Percentiles rank a stretch among this genome's conserved stretches.
Evolutionary conservation across 2,329 filamentous ascomycete species (phyloP).

Genomic region (Fusarium albidum): DNA sequence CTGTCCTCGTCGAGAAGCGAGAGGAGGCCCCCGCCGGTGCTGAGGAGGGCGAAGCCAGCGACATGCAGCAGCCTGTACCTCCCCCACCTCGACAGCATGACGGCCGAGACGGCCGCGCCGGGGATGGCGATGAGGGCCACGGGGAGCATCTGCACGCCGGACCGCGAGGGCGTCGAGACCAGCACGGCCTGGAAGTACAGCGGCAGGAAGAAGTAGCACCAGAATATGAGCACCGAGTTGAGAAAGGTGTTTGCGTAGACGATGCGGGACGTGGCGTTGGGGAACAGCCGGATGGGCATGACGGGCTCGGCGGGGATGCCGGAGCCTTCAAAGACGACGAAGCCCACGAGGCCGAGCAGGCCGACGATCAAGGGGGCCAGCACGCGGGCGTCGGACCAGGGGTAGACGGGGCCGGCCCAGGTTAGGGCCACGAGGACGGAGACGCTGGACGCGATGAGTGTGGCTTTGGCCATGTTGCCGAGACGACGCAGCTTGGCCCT

Average conservation of each 20-base stretch:
- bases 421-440: conserved; percentile 54
- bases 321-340: conserved; percentile 33
- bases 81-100: conserved; percentile 45
- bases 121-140: conserved; percentile 42
- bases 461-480: conserved; percentile 54
- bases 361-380: conserved; percentile 51
- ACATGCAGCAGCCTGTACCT: conserved; percentile 47
- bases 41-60: conserved; percentile 47
- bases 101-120: conserved; percentile 35
- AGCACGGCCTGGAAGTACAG: conserved; percentile 57
- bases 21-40: conserved; percentile 52
- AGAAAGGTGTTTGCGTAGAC: conserved; percentile 38
- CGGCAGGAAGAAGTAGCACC: conserved; percentile 52
- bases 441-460: conserved; percentile 51
- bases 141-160: conserved; percentile 47
- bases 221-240: conserved; percentile 41
- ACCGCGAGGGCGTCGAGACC: conserved; percentile 41
- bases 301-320: conserved; percentile 34
- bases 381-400: conserved; percentile 51
- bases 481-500: conserved; percentile 46
- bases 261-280: conserved; percentile 31
- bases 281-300: conserved; percentile 37
- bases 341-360: conserved; percentile 22
- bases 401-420: conserved; percentile 51
- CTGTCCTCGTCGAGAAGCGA: conserved; percentile 47